These are phyloP conservation scores for Russula vinacea DNA, from an alignment of 768 basidiomycete genomes.

Conservation along the genomic window DNA sequence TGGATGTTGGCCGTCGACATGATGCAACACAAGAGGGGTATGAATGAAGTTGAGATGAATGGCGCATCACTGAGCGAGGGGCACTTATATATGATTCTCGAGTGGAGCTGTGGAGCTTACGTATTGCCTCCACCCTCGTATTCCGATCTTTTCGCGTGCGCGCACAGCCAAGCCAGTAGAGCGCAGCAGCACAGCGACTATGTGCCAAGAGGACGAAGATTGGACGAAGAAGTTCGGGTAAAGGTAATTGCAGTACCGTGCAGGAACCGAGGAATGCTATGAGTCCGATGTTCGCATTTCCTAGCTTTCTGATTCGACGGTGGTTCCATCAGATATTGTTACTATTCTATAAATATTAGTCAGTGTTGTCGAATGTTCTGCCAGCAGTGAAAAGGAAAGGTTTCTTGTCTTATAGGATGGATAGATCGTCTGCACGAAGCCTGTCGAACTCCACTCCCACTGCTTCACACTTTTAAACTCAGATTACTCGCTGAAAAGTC, in stretches of 20 bases:
- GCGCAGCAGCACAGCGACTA: neutral
- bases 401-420: no score
- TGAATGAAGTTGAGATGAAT: conserved; percentile 2
- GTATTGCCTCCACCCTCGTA: neutral
- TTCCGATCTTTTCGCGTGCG: no score
- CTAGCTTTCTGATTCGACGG: no score
- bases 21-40: neutral
- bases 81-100: neutral
- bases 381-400: no score
- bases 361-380: no score
- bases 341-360: no score
- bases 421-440: no score
- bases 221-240: neutral
- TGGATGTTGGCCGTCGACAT: conserved; percentile 20
- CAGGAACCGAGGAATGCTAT: neutral
- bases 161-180: no score
- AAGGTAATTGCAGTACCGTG: neutral
- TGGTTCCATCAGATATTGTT: no score
- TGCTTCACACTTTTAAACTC: no score
- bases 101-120: neutral
- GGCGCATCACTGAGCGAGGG: neutral
- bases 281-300: neutral
- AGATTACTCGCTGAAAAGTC: no score
- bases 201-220: neutral
- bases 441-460: no score